These are phyloP conservation scores for Eragrostis tef DNA, from an alignment of 202 grass and related monocot species.

Conservation along the genomic window DNA sequence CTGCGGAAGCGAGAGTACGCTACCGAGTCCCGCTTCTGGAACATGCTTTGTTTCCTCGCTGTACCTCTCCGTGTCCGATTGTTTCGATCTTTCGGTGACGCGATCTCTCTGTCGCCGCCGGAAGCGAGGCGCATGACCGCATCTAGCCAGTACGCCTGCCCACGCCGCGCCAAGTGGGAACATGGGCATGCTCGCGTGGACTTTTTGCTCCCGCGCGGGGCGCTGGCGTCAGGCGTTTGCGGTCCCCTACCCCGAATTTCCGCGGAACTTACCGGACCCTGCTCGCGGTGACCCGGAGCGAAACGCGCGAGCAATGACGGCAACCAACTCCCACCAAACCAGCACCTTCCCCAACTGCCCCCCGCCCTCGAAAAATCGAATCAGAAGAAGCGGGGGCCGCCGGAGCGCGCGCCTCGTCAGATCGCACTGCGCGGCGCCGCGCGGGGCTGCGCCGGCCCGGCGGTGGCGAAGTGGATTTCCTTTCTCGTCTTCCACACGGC, in stretches of 20 bases:
- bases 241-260: neutral
- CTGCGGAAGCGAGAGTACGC: too few species aligned
- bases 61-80: too few species aligned
- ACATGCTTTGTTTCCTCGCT: too few species aligned
- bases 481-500: neutral
- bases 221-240: too few species aligned
- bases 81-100: neutral
- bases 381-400: constrained; percentile 9
- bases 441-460: neutral
- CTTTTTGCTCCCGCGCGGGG: constrained; percentile 2
- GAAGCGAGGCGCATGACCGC: neutral
- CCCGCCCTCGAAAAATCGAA: neutral
- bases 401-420: constrained; percentile 1
- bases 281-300: neutral
- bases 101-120: neutral
- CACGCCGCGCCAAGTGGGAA: neutral
- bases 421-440: constrained; percentile 7
- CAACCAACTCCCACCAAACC: constrained; percentile 16
- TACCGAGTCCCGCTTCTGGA: too few species aligned
- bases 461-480: neutral
- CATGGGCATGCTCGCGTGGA: neutral
- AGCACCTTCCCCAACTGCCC: neutral
- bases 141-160: neutral
- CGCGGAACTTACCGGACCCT: neutral
- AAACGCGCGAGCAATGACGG: constrained; percentile 3